Evolutionary conservation across 768 basidiomycete species (phyloP).

Genomic region (Sutorius australiensis): DNA sequence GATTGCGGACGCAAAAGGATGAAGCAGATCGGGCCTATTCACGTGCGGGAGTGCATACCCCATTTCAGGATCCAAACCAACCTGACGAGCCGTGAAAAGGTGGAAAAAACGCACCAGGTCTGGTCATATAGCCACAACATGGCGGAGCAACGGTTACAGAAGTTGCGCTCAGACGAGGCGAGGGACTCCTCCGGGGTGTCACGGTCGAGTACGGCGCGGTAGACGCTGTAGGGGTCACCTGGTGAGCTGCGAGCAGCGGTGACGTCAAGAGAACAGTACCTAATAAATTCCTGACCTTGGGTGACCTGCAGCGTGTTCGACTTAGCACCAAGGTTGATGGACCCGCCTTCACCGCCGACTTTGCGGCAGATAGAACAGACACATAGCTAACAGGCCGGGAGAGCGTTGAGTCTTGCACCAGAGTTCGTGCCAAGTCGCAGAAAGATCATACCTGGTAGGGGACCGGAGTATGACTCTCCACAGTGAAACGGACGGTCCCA

Average conservation of each 20-base stretch:
- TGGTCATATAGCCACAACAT: slow-evolving; percentile 67
- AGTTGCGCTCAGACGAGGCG: slow-evolving; percentile 56
- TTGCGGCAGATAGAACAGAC: slow-evolving; percentile 70
- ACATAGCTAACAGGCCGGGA: slow-evolving; percentile 41
- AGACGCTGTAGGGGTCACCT: slow-evolving; percentile 38
- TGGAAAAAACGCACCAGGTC: slow-evolving; percentile 39
- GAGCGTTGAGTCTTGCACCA: too few relatives aligned
- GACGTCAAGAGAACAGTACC: slow-evolving; percentile 31
- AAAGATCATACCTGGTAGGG: slow-evolving; percentile 53
- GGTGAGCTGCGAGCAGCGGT: background rate
- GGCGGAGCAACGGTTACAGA: slow-evolving; percentile 58
- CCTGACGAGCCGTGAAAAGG: background rate
- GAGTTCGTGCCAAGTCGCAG: background rate
- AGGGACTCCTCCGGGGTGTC: slow-evolving; percentile 46
- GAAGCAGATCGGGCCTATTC: slow-evolving; percentile 57
- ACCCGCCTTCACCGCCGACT: slow-evolving; percentile 61
- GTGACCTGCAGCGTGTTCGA: slow-evolving; percentile 48
- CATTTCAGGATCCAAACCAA: too few relatives aligned
- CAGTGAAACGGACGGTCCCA: slow-evolving; percentile 32
- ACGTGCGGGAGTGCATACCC: too few relatives aligned
- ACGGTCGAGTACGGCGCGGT: slow-evolving; percentile 57
- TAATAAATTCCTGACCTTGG: slow-evolving; percentile 50
- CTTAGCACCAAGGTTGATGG: slow-evolving; percentile 60
- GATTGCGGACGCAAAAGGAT: slow-evolving; percentile 67
- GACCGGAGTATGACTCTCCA: slow-evolving; percentile 50